phyloP scores from a whole-genome alignment of 257 asterid genomes.

The Nicotiana attenuata region DNA sequence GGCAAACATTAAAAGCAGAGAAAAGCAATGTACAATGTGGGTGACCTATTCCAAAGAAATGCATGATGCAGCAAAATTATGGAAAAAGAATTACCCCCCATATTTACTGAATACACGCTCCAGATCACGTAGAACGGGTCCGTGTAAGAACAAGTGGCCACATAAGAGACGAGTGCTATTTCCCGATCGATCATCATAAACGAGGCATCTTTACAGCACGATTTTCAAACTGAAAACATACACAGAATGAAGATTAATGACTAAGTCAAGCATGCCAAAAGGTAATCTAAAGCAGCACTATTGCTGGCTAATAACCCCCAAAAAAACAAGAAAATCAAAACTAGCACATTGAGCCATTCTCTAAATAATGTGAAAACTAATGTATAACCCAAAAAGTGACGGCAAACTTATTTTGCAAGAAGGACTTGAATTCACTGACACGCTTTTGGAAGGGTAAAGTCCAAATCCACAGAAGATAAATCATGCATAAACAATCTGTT shows the following conservation, averaged over 20 bases:
- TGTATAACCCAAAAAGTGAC: background rate
- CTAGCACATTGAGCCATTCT: background rate
- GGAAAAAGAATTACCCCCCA: constrained; percentile 57
- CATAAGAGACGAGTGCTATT: constrained; percentile 86
- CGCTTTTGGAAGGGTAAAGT: background rate
- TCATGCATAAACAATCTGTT: too few relatives aligned
- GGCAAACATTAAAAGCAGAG: background rate
- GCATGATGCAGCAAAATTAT: background rate
- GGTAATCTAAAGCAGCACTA: background rate
- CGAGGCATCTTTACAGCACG: constrained; percentile 76
- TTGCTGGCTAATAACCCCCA: background rate
- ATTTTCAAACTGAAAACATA: background rate
- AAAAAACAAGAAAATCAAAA: background rate
- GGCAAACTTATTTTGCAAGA: background rate
- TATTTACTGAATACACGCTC: constrained; percentile 80
- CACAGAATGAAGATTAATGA: background rate
- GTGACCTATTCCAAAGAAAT: background rate
- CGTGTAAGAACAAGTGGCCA: constrained; percentile 90
- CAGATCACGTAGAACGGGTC: constrained; percentile 83
- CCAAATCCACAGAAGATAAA: too few relatives aligned
- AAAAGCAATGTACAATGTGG: background rate
- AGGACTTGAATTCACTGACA: background rate
- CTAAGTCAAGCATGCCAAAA: background rate
- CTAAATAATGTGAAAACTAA: background rate
- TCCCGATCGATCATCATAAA: constrained; percentile 67